Evolutionary conservation across 208 protist species (phyloP), one percentile per base, ranked within the genome.

Genomic region (Phytomonas sp.): DNA sequence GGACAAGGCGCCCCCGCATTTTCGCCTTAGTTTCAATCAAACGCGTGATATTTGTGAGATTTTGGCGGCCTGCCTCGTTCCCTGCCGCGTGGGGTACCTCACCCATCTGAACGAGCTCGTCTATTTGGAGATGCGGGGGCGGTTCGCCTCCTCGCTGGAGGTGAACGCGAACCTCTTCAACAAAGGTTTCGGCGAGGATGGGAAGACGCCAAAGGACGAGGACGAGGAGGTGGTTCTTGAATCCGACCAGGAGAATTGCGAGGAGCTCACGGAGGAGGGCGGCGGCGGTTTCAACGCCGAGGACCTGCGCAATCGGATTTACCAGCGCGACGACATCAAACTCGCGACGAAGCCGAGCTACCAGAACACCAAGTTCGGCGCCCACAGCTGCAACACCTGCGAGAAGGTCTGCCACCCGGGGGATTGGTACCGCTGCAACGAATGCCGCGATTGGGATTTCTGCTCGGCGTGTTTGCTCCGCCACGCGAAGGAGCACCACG

Each of bases 361-460:
- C 74, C 60, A 60, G 51, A 63, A 65, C 7, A 87, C 79, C 36
- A 51, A 51, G 0, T 13, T 74, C 17, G 75, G 74, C n/a, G 40
- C 62, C 4, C 88, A 90, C 76, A 67, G 74, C 30, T 96, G 91
- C 60, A 83, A 93, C 51, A 67, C 71, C 17, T 96, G 91, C 66
- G 72, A 72, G 6, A 85, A 83, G 62, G 63, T 32, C 15, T 82
- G 76, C 56, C 66, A 67, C 15, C 75, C 76, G 0, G 78, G 75
- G 0, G 79, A 91, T 67, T 96, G 91, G 91, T 96, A 84, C 67
- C 85, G 84, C 43, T 94, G 91, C 79, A 93, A 96, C 68, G 79
- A 85, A 30, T 93, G 88, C 66, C 9, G 34, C 0, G 86, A 96
- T 64, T 78, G 74, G 30, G 91, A 96, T 72, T 87, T 83, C 67